Evolutionary conservation across 257 asterid species (phyloP).

Genomic region (Petunia axillaris): DNA sequence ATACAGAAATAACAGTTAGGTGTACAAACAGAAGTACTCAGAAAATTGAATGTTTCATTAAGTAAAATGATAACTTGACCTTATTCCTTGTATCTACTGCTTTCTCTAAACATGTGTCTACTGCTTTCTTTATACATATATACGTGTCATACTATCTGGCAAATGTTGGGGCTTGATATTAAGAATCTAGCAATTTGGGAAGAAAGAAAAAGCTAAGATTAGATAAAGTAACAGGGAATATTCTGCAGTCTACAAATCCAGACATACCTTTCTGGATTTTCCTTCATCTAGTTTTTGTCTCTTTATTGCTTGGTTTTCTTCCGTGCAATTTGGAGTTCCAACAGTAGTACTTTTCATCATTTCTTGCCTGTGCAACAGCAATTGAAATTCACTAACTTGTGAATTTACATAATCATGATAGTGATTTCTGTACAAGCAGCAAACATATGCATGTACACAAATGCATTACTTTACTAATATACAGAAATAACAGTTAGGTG

Average conservation of each 20-base stretch:
- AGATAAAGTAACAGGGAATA: background rate
- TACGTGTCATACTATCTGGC: slow-evolving; percentile 26
- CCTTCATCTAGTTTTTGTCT: slow-evolving; percentile 92
- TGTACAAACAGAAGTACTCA: too few species aligned
- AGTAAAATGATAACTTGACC: too few species aligned
- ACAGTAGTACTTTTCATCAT: slow-evolving; percentile 47
- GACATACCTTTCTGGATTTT: slow-evolving; percentile 72
- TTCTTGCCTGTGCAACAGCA: slow-evolving; percentile 47
- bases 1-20: too few species aligned
- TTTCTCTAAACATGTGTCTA: too few species aligned
- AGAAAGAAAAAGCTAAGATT: slow-evolving; percentile 6
- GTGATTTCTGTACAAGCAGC: too few species aligned
- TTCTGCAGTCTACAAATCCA: background rate
- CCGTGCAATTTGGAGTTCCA: slow-evolving; percentile 66
- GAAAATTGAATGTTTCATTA: too few species aligned
- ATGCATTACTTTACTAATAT: too few species aligned
- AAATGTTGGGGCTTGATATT: slow-evolving; percentile 64
- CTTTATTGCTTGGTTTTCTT: slow-evolving; percentile 88
- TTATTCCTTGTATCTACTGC: too few species aligned
- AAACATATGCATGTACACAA: too few species aligned
- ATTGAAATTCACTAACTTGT: background rate
- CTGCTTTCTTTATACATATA: too few species aligned
- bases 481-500: too few species aligned
- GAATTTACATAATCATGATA: too few species aligned
- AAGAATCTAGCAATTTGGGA: slow-evolving; percentile 57